Evolutionary conservation across 192 early-diverging fungal species (phyloP).

Genomic region (Coemansia umbellata): DNA sequence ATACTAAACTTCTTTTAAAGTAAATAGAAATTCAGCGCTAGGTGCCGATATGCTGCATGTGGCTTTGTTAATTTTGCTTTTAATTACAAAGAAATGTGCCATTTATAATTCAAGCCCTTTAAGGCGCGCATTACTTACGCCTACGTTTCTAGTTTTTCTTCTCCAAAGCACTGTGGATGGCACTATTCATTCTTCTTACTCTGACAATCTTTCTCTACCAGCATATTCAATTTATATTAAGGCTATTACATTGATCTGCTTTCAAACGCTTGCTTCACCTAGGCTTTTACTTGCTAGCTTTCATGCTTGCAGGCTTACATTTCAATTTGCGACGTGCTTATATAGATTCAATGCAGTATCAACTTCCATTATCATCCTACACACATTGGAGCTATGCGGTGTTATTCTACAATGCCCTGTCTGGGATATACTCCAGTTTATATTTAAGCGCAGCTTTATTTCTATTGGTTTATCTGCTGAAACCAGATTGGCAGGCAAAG

Average conservation of each 20-base stretch:
- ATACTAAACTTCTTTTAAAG: background rate
- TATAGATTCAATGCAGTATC: background rate
- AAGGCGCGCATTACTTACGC: background rate
- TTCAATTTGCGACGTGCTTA: background rate
- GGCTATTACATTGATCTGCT: background rate
- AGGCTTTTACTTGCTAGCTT: background rate
- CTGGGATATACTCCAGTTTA: background rate
- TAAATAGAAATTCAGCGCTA: background rate
- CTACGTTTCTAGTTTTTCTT: background rate
- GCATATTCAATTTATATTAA: background rate
- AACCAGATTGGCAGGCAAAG: background rate
- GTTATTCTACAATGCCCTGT: background rate
- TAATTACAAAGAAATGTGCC: background rate
- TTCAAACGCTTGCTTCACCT: background rate
- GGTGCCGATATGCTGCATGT: background rate
- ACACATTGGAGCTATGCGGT: background rate
- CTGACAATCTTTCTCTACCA: background rate
- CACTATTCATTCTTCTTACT: background rate
- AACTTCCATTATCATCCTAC: background rate
- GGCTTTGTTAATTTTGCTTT: background rate
- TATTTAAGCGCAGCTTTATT: background rate
- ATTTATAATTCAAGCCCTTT: background rate
- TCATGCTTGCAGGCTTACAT: background rate
- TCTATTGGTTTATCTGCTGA: background rate
- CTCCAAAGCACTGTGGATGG: background rate